These are phyloP conservation scores for Globisporangium yorkense DNA, from an alignment of 352 stramenopile genomes.

Conservation along the genomic window DNA sequence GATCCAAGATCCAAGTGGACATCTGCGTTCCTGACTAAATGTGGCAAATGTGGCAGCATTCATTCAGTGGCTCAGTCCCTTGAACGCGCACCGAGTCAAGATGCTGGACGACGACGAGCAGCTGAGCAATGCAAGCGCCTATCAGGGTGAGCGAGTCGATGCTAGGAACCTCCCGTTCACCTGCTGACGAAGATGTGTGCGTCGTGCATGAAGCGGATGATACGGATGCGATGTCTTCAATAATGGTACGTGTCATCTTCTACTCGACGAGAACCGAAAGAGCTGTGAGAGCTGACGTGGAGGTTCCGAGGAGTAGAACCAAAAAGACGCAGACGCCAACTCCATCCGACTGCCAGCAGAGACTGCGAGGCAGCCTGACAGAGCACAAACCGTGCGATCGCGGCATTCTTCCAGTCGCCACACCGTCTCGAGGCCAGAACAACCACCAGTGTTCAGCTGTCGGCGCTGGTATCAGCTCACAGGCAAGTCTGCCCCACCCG, in stretches of 20 bases:
- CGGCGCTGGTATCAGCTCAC: conserved; percentile 15
- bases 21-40: too few species aligned
- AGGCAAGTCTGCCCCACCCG: conserved; percentile 8
- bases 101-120: too few species aligned
- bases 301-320: neutral
- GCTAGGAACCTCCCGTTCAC: too few species aligned
- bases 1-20: too few species aligned
- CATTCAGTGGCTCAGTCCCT: too few species aligned
- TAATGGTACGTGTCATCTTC: neutral
- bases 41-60: too few species aligned
- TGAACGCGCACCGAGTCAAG: too few species aligned
- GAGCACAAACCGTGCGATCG: neutral
- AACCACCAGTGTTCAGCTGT: conserved; percentile 10
- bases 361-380: neutral
- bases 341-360: neutral
- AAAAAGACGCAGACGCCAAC: neutral
- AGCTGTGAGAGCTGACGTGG: neutral
- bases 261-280: too few species aligned
- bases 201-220: too few species aligned
- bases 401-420: neutral
- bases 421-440: neutral
- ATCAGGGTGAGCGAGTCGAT: too few species aligned
- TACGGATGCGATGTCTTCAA: neutral
- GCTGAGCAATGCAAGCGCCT: too few species aligned
- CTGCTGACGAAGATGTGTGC: too few species aligned